These are phyloP conservation scores for Quillaja saponaria DNA, from an alignment of 306 rosid genomes.

Conservation along the genomic window DNA sequence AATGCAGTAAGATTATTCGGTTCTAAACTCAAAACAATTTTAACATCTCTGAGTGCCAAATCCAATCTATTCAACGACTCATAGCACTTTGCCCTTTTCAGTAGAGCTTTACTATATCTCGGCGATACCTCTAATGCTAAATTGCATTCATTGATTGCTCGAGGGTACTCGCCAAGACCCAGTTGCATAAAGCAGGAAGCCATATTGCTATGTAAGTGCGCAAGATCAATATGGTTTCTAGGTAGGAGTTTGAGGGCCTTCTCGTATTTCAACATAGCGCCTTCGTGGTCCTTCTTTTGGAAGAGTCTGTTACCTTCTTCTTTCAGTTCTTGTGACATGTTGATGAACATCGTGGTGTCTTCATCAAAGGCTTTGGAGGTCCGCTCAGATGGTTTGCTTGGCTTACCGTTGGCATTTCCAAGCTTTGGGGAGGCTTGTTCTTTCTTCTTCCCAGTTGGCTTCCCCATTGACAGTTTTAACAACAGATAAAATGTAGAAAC, in stretches of 20 bases:
- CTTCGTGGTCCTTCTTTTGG: conserved; percentile 70
- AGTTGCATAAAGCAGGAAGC: conserved; percentile 82
- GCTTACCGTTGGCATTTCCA: conserved; percentile 44
- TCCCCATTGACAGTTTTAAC: conserved; percentile 62
- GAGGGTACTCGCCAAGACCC: conserved; percentile 82
- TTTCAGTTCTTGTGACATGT: conserved; percentile 76
- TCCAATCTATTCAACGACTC: conserved; percentile 72
- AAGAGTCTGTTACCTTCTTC: conserved; percentile 77
- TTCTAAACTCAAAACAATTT: conserved; percentile 58
- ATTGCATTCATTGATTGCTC: conserved; percentile 77
- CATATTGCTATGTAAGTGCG: conserved; percentile 70
- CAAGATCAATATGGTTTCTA: conserved; percentile 65
- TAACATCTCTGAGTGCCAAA: conserved; percentile 78
- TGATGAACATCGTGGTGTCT: conserved; percentile 84
- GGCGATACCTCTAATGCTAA: conserved; percentile 71
- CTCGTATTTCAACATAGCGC: conserved; percentile 76
- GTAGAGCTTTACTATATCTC: conserved; percentile 60
- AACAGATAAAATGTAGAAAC: background rate
- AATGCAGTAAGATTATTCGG: conserved; percentile 64
- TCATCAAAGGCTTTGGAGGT: conserved; percentile 64
- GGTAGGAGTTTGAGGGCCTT: conserved; percentile 85
- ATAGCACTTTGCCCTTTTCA: conserved; percentile 72
- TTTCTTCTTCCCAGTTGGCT: conserved; percentile 74
- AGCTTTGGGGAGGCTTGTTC: conserved; percentile 40
- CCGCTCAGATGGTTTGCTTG: conserved; percentile 38